Base-by-base conservation (phyloP, 23 red algal genomes). In the Gracilaria domingensis region DNA sequence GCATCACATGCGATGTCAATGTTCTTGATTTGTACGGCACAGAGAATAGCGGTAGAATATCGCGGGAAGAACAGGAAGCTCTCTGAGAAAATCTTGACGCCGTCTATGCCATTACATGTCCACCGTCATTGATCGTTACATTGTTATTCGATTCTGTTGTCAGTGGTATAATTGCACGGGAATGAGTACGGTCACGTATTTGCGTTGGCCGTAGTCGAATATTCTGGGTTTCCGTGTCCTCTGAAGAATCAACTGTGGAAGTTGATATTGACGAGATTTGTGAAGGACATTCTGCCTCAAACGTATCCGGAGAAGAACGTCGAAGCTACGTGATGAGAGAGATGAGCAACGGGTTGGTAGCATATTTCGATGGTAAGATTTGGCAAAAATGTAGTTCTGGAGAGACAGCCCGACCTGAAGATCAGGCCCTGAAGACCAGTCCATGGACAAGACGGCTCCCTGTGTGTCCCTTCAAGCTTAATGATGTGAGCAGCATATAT, bases 1-100 rank as follows among this genome's bases (percentile, higher is more conserved):
- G 54, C 11, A 91, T 99, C 14, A 96, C 97, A 38, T 99, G 97
- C 44, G 97, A 99, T 78, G 94, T 96, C 59, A 85, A 86, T 55
- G 88, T 99, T 20, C 54, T 91, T 23, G 90, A 96, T 86, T 88
- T 99, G 49, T 99, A 66, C 42, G 90, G 84, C 8, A 70, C 81
- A 8, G 76, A 86, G 18, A 87, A 66, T 11, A 85, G 81, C 13
- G 60, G 83, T n/a, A 81, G 82, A 25, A 90, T 98, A 12, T 45
- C 62, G 17, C 69, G 66, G 24, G 34, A 30, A 21, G 86, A 99
- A 82, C 83, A 90, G 42, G 97, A 99, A 54, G 97, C 97, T 12
- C 74, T 99, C 33, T 99, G 93, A 91, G 97, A 99, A 56, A 79
- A 80, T 38, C 80, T 96, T 54, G 97, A 99, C 51, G 80, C 92